Base-by-base conservation (phyloP, 1,284 basidiomycete genomes). In the Pisolithus thermaeus region DNA sequence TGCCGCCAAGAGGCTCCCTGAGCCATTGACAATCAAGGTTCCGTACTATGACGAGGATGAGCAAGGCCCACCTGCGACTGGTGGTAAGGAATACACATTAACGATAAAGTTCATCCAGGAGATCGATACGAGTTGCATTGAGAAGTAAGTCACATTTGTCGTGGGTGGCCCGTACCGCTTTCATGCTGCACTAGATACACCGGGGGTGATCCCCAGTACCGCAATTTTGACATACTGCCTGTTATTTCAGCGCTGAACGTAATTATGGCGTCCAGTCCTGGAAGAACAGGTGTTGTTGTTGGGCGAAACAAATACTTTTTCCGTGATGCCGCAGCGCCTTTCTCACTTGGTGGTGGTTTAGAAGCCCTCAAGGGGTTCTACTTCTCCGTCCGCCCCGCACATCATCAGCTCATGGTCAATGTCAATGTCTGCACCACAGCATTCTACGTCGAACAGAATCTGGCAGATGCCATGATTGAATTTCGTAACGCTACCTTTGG, bases 371-470 rank as follows among this genome's bases (percentile, higher is more conserved):
- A 80, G 61, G 87, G 88, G 0, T 90, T 87, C 65, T 90, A 85
- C 62, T 83, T 86, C 0, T 90, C 87, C 7, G 80, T 89, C 32
- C 80, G 88, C 12, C 84, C 87, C 5, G 70, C 82, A 8, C 79
- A 83, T 63, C 80, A 79, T 44, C 83, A 87, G 58, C 67, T 90
- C 22, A 85, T 90, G 84, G 86, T 90, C 5, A 90, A 90, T 59
- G 84, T 90, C 55, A 90, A 90, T 58, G 87, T 84, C 16, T 87
- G 85, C 61, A 87, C 87, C 4, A 89, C 88, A 1, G 87, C 87
- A 2, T 90, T 90, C 61, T 89, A 90, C 59, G 73, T 60, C 2
- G 73, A 79, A 4, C 81, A 80, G 5, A 88, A 84, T 56, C 69
- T 90, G 3, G 86, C 84, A 0, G 66, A 71, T 9, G 78, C 80